A percentile compares a stretch with the other conserved stretches of the same genome.
Conservation (phyloP, 768 basidiomycete genomes). For the Phaeotremella fagi region DNA sequence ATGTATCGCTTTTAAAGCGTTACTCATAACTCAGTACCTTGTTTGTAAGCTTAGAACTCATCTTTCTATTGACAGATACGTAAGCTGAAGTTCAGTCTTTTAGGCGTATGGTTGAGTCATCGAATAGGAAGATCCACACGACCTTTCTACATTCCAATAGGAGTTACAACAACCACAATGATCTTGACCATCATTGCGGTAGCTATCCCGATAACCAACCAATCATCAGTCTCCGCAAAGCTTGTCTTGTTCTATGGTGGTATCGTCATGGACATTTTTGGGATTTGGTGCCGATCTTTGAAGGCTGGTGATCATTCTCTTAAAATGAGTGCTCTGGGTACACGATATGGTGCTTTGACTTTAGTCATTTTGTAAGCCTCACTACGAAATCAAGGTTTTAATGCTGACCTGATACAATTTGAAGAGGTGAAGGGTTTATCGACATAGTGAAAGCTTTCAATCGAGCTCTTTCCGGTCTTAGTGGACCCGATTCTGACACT, state of each 20-base stretch:
- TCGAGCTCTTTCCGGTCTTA: constrained; percentile 28
- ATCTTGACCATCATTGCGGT: constrained; percentile 15
- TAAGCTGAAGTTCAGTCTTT: no score
- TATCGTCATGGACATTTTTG: constrained; percentile 19
- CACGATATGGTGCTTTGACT: constrained; percentile 35
- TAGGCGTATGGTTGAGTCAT: no score
- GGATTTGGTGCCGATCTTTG: constrained; percentile 2
- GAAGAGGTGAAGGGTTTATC: constrained; percentile 39
- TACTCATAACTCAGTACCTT: no score
- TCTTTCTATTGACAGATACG: no score
- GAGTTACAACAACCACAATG: no score
- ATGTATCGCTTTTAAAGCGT: no score
- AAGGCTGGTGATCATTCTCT: background rate
- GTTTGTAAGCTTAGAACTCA: no score
- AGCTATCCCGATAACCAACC: constrained; percentile 7
- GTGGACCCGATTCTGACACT: constrained; percentile 13
- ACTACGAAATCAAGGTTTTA: background rate
- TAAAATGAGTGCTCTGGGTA: constrained; percentile 9
- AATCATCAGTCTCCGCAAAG: constrained; percentile 14
- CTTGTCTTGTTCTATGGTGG: constrained; percentile 26
- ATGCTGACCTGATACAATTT: background rate
- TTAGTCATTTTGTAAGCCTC: constrained; percentile 39
- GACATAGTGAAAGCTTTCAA: constrained; percentile 26
- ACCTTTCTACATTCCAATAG: no score
- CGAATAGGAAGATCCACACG: no score